A percentile compares a stretch with the other conserved stretches of the same genome.
Evolutionary conservation across 2,329 filamentous ascomycete genomes (phyloP).

Genomic region (Dactylellina sp.): DNA sequence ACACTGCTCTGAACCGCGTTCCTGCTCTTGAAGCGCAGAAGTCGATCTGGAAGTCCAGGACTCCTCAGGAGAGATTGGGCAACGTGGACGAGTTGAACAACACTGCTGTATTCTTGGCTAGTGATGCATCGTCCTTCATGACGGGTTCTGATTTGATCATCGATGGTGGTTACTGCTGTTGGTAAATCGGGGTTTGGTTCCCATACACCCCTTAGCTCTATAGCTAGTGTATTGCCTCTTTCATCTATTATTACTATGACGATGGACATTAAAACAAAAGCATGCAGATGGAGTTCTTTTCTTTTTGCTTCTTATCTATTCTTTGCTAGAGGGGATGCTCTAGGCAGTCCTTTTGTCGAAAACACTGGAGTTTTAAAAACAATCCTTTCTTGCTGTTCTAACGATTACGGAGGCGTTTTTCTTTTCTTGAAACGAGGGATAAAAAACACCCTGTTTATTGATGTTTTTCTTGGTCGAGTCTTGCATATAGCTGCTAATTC

Average conservation of each 20-base stretch:
- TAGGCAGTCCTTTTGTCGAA: neutral
- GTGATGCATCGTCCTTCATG: slow-evolving; percentile 79
- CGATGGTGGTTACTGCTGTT: slow-evolving; percentile 65
- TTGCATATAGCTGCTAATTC: neutral
- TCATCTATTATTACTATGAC: too few relatives aligned
- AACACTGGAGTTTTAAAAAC: slow-evolving; percentile 11
- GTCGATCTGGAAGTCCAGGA: slow-evolving; percentile 81
- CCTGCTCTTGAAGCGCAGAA: slow-evolving; percentile 82
- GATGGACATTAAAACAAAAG: slow-evolving; percentile 25
- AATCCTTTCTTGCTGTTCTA: neutral
- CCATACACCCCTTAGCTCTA: slow-evolving; percentile 41
- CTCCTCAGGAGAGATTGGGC: slow-evolving; percentile 79
- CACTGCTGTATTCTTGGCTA: slow-evolving; percentile 79
- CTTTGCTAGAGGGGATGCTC: neutral
- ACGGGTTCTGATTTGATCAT: slow-evolving; percentile 80
- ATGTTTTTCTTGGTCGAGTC: neutral
- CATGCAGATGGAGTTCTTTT: slow-evolving; percentile 37
- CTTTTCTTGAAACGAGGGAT: slow-evolving; percentile 16
- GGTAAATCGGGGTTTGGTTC: slow-evolving; percentile 53
- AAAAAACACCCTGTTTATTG: slow-evolving; percentile 11
- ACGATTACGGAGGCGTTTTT: slow-evolving; percentile 8
- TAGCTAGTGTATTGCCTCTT: too few relatives aligned
- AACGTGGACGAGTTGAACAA: slow-evolving; percentile 81
- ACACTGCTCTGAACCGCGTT: slow-evolving; percentile 82
- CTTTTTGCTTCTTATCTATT: slow-evolving; percentile 1